Conservation (phyloP, 2,329 filamentous ascomycete species). For the Fusarium decemcellulare region DNA sequence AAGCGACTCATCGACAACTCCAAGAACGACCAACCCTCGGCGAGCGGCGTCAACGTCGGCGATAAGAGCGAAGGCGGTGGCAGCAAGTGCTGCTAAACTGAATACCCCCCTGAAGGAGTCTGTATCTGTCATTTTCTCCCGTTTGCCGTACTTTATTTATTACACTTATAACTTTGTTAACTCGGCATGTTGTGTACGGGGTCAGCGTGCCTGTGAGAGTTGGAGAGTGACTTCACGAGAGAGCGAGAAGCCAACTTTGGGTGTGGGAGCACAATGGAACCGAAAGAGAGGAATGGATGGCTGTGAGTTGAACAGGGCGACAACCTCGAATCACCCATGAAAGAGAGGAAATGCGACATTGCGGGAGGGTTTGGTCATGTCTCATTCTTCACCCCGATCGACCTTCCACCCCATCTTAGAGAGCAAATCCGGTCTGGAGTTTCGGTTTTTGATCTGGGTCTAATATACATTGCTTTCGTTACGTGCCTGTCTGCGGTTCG, state of each 20-base stretch:
- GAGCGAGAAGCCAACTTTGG: slow-evolving; percentile 25
- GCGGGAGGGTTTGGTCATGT: slow-evolving; percentile 45
- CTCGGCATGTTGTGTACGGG: slow-evolving; percentile 35
- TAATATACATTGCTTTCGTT: slow-evolving; percentile 58
- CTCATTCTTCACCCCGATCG: slow-evolving; percentile 38
- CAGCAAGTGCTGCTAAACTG: slow-evolving; percentile 82
- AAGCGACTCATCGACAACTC: slow-evolving; percentile 95
- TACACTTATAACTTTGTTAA: slow-evolving; percentile 45
- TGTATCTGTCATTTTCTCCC: slow-evolving; percentile 39
- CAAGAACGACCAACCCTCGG: slow-evolving; percentile 77
- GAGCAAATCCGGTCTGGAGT: slow-evolving; percentile 64
- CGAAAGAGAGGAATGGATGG: slow-evolving; percentile 34
- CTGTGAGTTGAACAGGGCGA: slow-evolving; percentile 35
- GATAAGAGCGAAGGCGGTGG: slow-evolving; percentile 70
- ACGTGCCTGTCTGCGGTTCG: slow-evolving; percentile 38
- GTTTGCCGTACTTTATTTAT: slow-evolving; percentile 43
- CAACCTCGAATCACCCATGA: slow-evolving; percentile 38
- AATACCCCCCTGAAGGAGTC: slow-evolving; percentile 26
- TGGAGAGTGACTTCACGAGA: slow-evolving; percentile 36
- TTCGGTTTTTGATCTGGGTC: slow-evolving; percentile 60
- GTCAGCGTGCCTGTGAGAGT: slow-evolving; percentile 34
- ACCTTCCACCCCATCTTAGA: slow-evolving; percentile 51
- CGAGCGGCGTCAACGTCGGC: slow-evolving; percentile 77
- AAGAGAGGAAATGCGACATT: slow-evolving; percentile 38
- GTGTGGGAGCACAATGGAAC: slow-evolving; percentile 19